Conservation (phyloP, 116 monocot genomes). For the Phalaenopsis hybrid region DNA sequence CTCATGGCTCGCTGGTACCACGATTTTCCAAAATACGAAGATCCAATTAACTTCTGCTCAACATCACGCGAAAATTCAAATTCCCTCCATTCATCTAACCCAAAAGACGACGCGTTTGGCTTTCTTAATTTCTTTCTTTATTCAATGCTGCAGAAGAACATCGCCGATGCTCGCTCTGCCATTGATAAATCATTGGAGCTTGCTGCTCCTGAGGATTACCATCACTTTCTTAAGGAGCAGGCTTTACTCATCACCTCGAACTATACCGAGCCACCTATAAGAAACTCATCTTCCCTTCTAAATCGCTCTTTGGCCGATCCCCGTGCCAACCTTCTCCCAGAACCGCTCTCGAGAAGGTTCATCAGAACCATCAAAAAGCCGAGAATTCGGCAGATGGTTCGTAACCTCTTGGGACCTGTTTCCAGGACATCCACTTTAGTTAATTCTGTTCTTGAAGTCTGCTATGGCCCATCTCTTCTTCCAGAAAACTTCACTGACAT, state of each 20-base stretch:
- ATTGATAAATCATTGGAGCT: conserved; percentile 57
- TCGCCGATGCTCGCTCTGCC: conserved; percentile 32
- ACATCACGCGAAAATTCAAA: neutral
- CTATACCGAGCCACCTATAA: neutral
- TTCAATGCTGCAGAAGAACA: conserved; percentile 33
- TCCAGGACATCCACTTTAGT: conserved; percentile 41
- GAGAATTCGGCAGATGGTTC: conserved; percentile 44
- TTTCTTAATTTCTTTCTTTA: conserved; percentile 61
- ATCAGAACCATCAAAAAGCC: conserved; percentile 51
- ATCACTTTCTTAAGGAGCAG: conserved; percentile 66
- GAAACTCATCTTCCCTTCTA: conserved; percentile 19
- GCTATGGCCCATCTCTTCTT: conserved; percentile 56
- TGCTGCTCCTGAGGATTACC: conserved; percentile 35
- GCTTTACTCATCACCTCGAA: conserved; percentile 24
- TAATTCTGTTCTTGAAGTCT: conserved; percentile 68
- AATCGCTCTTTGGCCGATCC: conserved; percentile 41
- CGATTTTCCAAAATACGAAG: conserved; percentile 9
- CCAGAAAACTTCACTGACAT: conserved; percentile 37
- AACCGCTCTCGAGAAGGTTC: conserved; percentile 56
- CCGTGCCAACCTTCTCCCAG: conserved; percentile 15
- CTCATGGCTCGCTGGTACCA: conserved; percentile 53
- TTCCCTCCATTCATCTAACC: neutral
- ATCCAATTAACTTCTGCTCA: conserved; percentile 12
- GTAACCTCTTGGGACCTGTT: conserved; percentile 53
- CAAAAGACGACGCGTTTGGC: conserved; percentile 43